These are phyloP conservation scores for Aechmea fasciata DNA, from an alignment of 176 grass and related monocot species.

Conservation along the genomic window DNA sequence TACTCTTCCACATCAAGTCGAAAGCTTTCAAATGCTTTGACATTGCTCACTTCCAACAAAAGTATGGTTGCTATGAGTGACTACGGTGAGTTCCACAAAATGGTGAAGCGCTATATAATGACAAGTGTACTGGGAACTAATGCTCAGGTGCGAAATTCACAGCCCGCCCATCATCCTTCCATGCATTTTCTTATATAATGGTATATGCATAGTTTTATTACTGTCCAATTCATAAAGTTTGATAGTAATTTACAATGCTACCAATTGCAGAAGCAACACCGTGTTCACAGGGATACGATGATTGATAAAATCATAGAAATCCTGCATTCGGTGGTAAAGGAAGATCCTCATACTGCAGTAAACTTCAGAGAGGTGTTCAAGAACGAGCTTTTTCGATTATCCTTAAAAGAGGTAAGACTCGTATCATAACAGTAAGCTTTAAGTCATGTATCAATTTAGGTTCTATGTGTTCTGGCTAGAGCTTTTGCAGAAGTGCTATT, in stretches of 20 bases:
- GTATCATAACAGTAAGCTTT: not conserved
- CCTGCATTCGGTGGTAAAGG: slow-evolving; percentile 21
- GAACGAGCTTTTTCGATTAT: slow-evolving; percentile 49
- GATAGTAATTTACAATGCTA: not conserved
- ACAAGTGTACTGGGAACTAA: slow-evolving; percentile 46
- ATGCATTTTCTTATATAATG: too few relatives aligned
- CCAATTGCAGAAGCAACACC: slow-evolving; percentile 50
- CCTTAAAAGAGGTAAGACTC: slow-evolving; percentile 55
- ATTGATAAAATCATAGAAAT: slow-evolving; percentile 42
- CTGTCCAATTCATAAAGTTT: too few relatives aligned
- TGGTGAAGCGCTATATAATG: slow-evolving; percentile 76
- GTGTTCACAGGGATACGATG: slow-evolving; percentile 47
- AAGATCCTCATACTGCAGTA: slow-evolving; percentile 38
- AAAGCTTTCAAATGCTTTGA: slow-evolving; percentile 69
- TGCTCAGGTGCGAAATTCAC: slow-evolving; percentile 45
- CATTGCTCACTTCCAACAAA: slow-evolving; percentile 58
- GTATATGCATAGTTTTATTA: too few relatives aligned
- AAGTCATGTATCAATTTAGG: too few relatives aligned
- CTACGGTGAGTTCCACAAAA: slow-evolving; percentile 71
- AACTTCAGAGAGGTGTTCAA: slow-evolving; percentile 69
- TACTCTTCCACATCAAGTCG: slow-evolving; percentile 67
- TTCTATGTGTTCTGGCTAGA: too few relatives aligned
- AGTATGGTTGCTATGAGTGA: slow-evolving; percentile 74
- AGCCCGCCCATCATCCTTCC: not conserved
- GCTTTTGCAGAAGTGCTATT: too few relatives aligned